Evolutionary conservation across 805 yeast species (phyloP), one percentile per base, ranked within the genome.

Genomic region (Pichia eremophila): DNA sequence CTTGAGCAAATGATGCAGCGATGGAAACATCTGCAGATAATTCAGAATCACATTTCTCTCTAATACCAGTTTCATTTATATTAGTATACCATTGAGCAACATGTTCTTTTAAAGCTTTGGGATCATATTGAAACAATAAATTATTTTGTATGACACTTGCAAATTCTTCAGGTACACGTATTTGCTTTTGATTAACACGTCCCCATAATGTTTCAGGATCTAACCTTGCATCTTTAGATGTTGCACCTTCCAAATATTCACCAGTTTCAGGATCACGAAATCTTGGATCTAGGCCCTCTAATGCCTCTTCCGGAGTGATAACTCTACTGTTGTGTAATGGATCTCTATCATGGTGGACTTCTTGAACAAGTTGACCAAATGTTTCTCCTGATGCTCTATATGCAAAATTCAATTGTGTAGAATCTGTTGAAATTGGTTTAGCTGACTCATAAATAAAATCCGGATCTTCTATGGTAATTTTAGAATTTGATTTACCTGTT

Each of bases 1-100:
- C 85, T 57, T 86, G 95, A 3, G 85, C 68, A 57, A 91, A 88
- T 11, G 84, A 72, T 0, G 90, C 82, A 0, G 87, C 90, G 37
- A 91, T 79, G 51, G 83, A 84, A 2, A 93, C 79, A 62, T 90
- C 96, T 2, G 83, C 84, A 43, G 83, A 88, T 46, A 68, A 51
- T 27, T 65, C 68, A 0, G 71, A 61, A 42, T 60, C 64, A 4
- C 61, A 48, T 14, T 48, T 48, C 11, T 46, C 76, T 51, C 81
- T 86, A 1, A 85, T 63, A 49, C 75, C 78, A 1, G 72, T 73
- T 15, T 75, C 73, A 25, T 70, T 70, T 45, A 87, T 55, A 5
- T 70, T 44, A 8, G 61, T 57, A 40, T 62, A 67, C 45, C 60
- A 54, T 27, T 64, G 58, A 7, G 65, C 63, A 27, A 81, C 88